Base-by-base conservation (phyloP, 768 basidiomycete species). In the Suillus subluteus region DNA sequence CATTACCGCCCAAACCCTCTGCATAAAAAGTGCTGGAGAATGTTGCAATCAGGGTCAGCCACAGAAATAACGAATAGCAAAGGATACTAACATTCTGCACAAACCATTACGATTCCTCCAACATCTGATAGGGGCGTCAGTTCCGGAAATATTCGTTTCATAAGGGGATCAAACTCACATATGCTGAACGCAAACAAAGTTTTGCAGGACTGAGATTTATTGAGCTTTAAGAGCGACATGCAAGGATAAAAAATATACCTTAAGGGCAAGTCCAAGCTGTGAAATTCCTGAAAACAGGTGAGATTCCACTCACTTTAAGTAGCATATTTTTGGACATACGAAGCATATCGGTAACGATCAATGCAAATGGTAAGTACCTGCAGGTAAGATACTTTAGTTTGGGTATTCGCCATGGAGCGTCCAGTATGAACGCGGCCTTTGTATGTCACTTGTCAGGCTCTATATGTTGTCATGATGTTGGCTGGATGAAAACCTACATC, bases 381-480 rank as follows among this genome's bases (percentile, higher is more conserved):
- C 38, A 40, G 38, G 23, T 26, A 58, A 58, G 15, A 38, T 40
- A 58, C 15, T 16, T 4, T 15, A 58, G 6, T 58, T 58, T 58
- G 4, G 38, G 58, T 23, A 26, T 16, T 40, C 38, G 23, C 58
- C 58, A 58, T 58, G 23, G 58, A 58, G 58, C 58, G 15, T 58
- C 3, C 8, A 40, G 23, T 40, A 40, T 26, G 58, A 40, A 58
- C 2, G 38, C 38, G 15, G 15, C 38, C 58, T 58, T 18, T 18
- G 8, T 9, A 58, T 40, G 38, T 40, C 52, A 32, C 16, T 54
- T 54, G 30, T 32, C 58, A 58, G 16, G 38, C 4, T 40, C 16
- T 23, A 6, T 8, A 16, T 15, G 6, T 13, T 26, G 13, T 23
- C 15, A 38, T 23, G 15, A 5, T 1, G 2, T 58, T 23, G n/a